These are phyloP conservation scores for Fusarium sp. DNA, from an alignment of 2,329 filamentous ascomycete genomes.

Conservation along the genomic window DNA sequence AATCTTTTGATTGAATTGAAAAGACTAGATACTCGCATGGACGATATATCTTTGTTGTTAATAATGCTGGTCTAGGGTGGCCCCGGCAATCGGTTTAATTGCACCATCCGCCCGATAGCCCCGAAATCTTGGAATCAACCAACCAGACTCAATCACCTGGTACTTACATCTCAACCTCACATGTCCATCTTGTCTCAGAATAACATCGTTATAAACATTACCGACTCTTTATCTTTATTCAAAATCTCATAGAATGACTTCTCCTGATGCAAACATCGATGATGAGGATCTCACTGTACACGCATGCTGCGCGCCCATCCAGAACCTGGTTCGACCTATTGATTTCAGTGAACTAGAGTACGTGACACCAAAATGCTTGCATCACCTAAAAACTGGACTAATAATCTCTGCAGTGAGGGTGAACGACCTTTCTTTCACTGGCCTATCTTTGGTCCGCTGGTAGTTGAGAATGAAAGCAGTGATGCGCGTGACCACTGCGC, in stretches of 20 bases:
- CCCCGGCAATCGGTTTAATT: conserved; percentile 28
- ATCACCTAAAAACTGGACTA: background rate
- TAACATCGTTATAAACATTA: background rate
- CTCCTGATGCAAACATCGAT: conserved; percentile 40
- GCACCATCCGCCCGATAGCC: conserved; percentile 28
- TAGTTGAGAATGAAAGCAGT: conserved; percentile 80
- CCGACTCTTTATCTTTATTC: background rate
- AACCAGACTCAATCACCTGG: conserved; percentile 21
- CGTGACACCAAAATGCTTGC: background rate
- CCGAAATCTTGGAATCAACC: conserved; percentile 12
- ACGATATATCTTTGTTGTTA: background rate
- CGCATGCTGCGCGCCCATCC: conserved; percentile 56
- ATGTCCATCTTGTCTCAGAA: conserved; percentile 7
- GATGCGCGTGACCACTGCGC: conserved; percentile 84
- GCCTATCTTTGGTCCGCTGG: conserved; percentile 73
- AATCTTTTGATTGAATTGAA: background rate
- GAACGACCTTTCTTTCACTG: conserved; percentile 44
- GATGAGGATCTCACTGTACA: conserved; percentile 52
- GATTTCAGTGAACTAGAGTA: conserved; percentile 59
- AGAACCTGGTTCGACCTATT: conserved; percentile 56
- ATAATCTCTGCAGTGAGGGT: conserved; percentile 3
- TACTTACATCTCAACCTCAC: conserved; percentile 20
- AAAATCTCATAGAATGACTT: conserved; percentile 25
- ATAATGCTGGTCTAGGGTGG: conserved; percentile 14
- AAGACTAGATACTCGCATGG: background rate